Conservation (phyloP, 352 stramenopile species). For the Lagenidium giganteum region DNA sequence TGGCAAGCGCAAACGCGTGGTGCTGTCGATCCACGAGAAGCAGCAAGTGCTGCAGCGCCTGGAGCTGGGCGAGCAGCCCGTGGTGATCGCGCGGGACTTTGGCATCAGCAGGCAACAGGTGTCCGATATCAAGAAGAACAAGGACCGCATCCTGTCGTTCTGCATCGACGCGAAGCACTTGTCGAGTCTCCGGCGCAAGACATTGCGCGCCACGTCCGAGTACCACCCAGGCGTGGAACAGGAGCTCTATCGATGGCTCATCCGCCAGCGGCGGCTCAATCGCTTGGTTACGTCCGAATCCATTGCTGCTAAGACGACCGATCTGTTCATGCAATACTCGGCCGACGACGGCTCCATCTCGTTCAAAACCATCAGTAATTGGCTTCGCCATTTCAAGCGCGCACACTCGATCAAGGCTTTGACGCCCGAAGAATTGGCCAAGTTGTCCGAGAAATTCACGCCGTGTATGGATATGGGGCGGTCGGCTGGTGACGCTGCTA, state of each 20-base stretch:
- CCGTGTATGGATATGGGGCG: slow-evolving; percentile 50
- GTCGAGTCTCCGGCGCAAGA: slow-evolving; percentile 69
- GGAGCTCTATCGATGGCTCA: slow-evolving; percentile 80
- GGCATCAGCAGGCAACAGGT: slow-evolving; percentile 79
- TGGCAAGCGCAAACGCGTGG: slow-evolving; percentile 74
- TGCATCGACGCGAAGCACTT: slow-evolving; percentile 74
- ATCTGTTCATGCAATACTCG: slow-evolving; percentile 72
- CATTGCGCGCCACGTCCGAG: slow-evolving; percentile 54
- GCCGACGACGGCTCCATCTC: slow-evolving; percentile 26
- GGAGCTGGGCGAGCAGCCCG: slow-evolving; percentile 56
- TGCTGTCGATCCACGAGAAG: slow-evolving; percentile 81
- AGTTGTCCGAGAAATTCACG: slow-evolving; percentile 47
- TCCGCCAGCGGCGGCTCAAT: slow-evolving; percentile 51
- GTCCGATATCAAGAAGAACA: slow-evolving; percentile 86
- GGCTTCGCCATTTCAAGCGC: slow-evolving; percentile 66
- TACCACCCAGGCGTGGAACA: slow-evolving; percentile 77
- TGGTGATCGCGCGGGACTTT: slow-evolving; percentile 51
- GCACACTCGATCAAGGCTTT: slow-evolving; percentile 55
- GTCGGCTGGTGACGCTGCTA: neutral
- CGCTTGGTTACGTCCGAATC: slow-evolving; percentile 43
- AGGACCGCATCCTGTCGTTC: slow-evolving; percentile 67
- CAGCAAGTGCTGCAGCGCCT: slow-evolving; percentile 76
- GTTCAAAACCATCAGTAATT: slow-evolving; percentile 41
- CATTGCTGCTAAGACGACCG: slow-evolving; percentile 42
- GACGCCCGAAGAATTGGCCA: slow-evolving; percentile 38